Evolutionary conservation across 257 asterid species (phyloP), one percentile per base, ranked within the genome.

Genomic region (Penstemon eatonii): DNA sequence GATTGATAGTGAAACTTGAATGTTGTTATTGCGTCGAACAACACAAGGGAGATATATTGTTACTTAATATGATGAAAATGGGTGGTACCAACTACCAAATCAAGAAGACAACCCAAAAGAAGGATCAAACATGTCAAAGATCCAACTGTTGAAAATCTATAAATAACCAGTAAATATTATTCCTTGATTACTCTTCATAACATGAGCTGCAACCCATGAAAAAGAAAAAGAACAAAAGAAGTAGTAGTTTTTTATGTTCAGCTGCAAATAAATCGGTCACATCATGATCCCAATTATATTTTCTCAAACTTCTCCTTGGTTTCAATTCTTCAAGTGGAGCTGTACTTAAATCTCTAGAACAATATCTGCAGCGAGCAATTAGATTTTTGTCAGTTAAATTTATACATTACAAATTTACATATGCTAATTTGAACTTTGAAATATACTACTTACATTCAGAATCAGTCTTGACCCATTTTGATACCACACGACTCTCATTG

Each of bases 391-490:
- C 11, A 60, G 55, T 25, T 25, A 1, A 25, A 25, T 25, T 25
- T 25, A 25, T 25, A 25, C 33, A 25, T 25, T 65, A 12, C 6
- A 13, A 5, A 4, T 43, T 10, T 6, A n/a, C 33, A 25, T 25
- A 33, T n/a, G 5, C 0, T 42, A 19, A 11, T 5, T 55, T 42
- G 8, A 25, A 43, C 13, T 8, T 55, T 55, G 15, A 19, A 65
- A 42, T 36, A 65, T 39, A 8, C 55, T 15, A 75, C 96, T 82
- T 68, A 92, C 98, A 92, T 38, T 92, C 97, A 43, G 96, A 86
- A 77, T 92, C 95, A 4, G 95, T 89, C 75, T 84, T 92, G 67
- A 80, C 95, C 97, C 98, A 92, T 81, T 85, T 89, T 15, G 87
- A 82, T 11, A 80, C 85, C 54, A 66, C 86, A 3, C 56, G 66